Evolutionary conservation across 1,139 yeast genomes (phyloP).

Genomic region (Suhomyces maxii): DNA sequence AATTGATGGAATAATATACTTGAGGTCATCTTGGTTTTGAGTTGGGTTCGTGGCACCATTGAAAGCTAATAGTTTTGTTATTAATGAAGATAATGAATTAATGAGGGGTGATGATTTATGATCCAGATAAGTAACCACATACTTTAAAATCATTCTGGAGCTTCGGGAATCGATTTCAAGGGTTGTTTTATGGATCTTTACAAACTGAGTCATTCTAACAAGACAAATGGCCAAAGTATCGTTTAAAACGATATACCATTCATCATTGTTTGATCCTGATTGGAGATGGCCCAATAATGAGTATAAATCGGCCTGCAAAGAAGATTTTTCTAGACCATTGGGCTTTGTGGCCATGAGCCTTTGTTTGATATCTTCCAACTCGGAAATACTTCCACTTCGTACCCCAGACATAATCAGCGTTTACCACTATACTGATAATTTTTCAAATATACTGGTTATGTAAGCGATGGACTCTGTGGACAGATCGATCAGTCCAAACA

Average conservation of each 20-base stretch:
- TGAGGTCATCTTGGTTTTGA: neutral
- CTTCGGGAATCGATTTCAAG: slow-evolving; percentile 5
- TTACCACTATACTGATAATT: neutral
- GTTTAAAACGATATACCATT: slow-evolving; percentile 33
- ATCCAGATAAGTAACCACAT: slow-evolving; percentile 66
- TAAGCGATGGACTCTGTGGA: slow-evolving; percentile 1
- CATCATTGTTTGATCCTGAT: slow-evolving; percentile 13
- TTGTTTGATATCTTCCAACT: slow-evolving; percentile 4
- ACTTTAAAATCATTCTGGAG: slow-evolving; percentile 38
- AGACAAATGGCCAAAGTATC: slow-evolving; percentile 70
- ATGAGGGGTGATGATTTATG: slow-evolving; percentile 71
- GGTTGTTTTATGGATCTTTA: slow-evolving; percentile 3
- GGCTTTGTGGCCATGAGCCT: slow-evolving; percentile 6
- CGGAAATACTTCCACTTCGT: slow-evolving; percentile 1
- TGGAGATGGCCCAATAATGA: slow-evolving; percentile 1
- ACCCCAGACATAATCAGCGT: slow-evolving; percentile 2
- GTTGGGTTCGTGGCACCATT: slow-evolving; percentile 20
- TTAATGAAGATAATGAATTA: slow-evolving; percentile 63
- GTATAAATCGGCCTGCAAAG: neutral
- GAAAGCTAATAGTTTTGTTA: slow-evolving; percentile 50
- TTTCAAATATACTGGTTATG: slow-evolving; percentile 1
- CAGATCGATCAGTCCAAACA: too few relatives aligned
- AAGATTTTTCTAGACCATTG: neutral
- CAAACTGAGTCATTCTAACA: slow-evolving; percentile 47
- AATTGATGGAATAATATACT: neutral